Evolutionary conservation across 23 red algal species (phyloP), one percentile per base, ranked within the genome.

Genomic region (Gracilaria gracilis): DNA sequence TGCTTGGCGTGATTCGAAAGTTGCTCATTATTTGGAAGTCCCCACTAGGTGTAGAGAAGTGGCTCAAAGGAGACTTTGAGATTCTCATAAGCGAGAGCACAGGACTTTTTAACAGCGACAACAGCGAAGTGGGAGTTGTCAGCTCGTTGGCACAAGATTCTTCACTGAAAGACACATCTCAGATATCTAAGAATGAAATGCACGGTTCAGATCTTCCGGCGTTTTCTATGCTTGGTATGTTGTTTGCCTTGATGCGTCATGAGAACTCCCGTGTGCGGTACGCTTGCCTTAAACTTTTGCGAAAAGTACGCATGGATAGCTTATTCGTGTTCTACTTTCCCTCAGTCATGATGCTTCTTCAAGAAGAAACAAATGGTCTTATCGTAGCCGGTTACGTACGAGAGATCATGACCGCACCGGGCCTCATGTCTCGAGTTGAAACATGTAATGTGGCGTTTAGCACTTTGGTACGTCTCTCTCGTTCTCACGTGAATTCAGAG

Each of bases 361-460:
- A 77, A 15, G 46, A 77, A 31, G 72, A 77, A 51, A 49, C 8
- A 20, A 77, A 77, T 28, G 72, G 72, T 17, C 46, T 77, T 1
- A 48, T 77, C 13, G 38, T 51, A 77, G 72, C 40, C 3, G 25
- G 25, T 5, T 77, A 49, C 27, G 42, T 77, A 31, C 31, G 72
- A 46, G 72, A 77, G 36, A 51, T 77, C 19, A 25, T 77, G 72
- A 77, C 72, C 3, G 14, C 40, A 1, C 72, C 72, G 8, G 72
- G 40, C 50, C 46, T 77, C 34, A 77, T 77, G 72, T 77, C 72
- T 25, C 17, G 72, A 40, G 16, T 31, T 44, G 59, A 82, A 61
- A 33, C 79, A 61, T 57, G 50, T 35, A 66, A 82, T 82, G 59
- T 82, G 36, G 34, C 29, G 36, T 61, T 82, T 27, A 82, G 54